phyloP scores from a whole-genome alignment of 2,329 filamentous ascomycete species.

The Fonsecaea nubica region DNA sequence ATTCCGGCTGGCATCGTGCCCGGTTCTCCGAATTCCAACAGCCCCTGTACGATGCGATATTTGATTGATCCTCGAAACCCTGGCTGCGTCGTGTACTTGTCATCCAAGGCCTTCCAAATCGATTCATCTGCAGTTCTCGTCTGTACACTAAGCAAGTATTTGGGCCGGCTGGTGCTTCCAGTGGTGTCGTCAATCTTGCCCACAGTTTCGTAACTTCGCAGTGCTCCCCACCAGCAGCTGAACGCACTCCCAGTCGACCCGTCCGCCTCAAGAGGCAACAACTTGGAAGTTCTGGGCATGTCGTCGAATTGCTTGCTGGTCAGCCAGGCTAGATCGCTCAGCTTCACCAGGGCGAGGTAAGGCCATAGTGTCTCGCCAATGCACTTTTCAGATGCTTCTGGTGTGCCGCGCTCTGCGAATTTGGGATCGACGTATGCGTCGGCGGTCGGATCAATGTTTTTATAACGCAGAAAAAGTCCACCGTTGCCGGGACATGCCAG shows the following conservation, averaged over 20 bases:
- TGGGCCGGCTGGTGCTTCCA: slow-evolving; percentile 5
- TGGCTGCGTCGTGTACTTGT: slow-evolving; percentile 16
- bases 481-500: slow-evolving; percentile 28
- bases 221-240: slow-evolving; percentile 22
- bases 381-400: slow-evolving; percentile 17
- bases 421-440: slow-evolving; percentile 11
- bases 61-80: slow-evolving; percentile 24
- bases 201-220: slow-evolving; percentile 27
- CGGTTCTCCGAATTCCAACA: slow-evolving; percentile 27
- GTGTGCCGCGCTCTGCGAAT: slow-evolving; percentile 10
- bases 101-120: slow-evolving; percentile 18
- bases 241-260: slow-evolving; percentile 29
- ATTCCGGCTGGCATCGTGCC: slow-evolving; percentile 16
- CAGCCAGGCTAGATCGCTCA: slow-evolving; percentile 26
- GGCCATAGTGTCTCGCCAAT: slow-evolving; percentile 24
- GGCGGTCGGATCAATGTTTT: slow-evolving; percentile 18
- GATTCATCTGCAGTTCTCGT: slow-evolving; percentile 9
- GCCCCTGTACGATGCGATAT: slow-evolving; percentile 23
- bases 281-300: slow-evolving; percentile 23
- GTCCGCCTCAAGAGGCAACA: slow-evolving; percentile 24
- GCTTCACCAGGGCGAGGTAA: slow-evolving; percentile 28
- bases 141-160: slow-evolving; percentile 28
- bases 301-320: slow-evolving; percentile 28
- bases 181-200: slow-evolving; percentile 2
- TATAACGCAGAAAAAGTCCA: slow-evolving; percentile 32